These are phyloP conservation scores for Hypoxylon crocopeplum DNA, from an alignment of 495 filamentous ascomycete species.

Conservation along the genomic window DNA sequence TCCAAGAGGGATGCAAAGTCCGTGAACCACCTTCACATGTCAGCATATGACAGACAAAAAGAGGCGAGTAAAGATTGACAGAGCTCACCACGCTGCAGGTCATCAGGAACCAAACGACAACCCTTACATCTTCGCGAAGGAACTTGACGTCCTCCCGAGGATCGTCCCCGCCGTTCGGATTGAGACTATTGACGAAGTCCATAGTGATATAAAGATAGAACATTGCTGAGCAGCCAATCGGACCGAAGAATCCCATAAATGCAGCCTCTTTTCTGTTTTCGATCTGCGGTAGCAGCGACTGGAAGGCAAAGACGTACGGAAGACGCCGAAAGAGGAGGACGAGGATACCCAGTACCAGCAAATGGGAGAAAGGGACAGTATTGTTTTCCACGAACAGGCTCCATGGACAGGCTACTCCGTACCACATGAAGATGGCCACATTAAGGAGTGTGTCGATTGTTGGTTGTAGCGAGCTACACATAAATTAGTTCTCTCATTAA, in stretches of 20 bases:
- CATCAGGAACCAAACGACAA: slow-evolving; percentile 85
- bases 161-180: slow-evolving; percentile 58
- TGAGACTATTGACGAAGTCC: slow-evolving; percentile 66
- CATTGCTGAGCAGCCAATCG: slow-evolving; percentile 88
- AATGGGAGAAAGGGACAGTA: slow-evolving; percentile 75
- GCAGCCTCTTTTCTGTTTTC: slow-evolving; percentile 70
- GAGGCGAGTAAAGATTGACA: not conserved
- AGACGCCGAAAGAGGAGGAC: slow-evolving; percentile 80
- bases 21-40: slow-evolving; percentile 72
- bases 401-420: slow-evolving; percentile 8
- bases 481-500: not conserved
- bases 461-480: slow-evolving; percentile 3
- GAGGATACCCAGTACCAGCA: slow-evolving; percentile 75
- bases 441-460: slow-evolving; percentile 16
- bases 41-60: not conserved
- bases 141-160: slow-evolving; percentile 68
- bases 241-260: slow-evolving; percentile 90
- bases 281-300: slow-evolving; percentile 73
- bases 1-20: slow-evolving; percentile 79
- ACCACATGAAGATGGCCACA: slow-evolving; percentile 12
- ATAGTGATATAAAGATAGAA: slow-evolving; percentile 84
- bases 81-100: slow-evolving; percentile 83
- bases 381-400: slow-evolving; percentile 64
- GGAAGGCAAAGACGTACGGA: slow-evolving; percentile 75
- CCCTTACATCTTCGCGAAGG: slow-evolving; percentile 65